Evolutionary conservation across 352 stramenopile genomes (phyloP).

Genomic region (Globisporangium radiosum): DNA sequence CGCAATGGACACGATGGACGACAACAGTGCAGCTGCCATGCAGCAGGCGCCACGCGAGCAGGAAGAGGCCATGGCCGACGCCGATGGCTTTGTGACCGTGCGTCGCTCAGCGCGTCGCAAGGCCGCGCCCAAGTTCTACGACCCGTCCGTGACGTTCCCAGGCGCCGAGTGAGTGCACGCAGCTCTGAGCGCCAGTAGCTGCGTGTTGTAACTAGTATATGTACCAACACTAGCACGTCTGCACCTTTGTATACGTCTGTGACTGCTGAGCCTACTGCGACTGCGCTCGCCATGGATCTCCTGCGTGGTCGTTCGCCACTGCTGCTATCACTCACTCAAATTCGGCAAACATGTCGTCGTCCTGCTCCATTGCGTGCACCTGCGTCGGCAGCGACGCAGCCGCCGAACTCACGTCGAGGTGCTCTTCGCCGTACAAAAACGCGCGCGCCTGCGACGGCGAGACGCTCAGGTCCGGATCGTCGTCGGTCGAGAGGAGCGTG

Average conservation of each 20-base stretch:
- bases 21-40: conserved; percentile 18
- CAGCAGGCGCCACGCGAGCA: conserved; percentile 2
- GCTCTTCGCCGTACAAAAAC: conserved; percentile 62
- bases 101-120: conserved; percentile 66
- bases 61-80: conserved; percentile 41
- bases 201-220: conserved; percentile 5
- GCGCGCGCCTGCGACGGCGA: conserved; percentile 37
- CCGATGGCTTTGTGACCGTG: conserved; percentile 71
- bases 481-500: conserved; percentile 41
- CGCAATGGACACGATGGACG: conserved; percentile 21
- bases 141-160: conserved; percentile 68
- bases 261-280: not conserved
- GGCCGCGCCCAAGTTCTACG: conserved; percentile 62
- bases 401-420: conserved; percentile 30
- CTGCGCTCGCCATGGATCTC: not conserved
- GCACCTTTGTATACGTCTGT: no score
- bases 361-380: conserved; percentile 51
- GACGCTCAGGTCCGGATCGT: conserved; percentile 52
- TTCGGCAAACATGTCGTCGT: conserved; percentile 80
- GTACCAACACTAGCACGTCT: not conserved
- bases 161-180: conserved; percentile 47
- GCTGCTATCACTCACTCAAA: conserved; percentile 40
- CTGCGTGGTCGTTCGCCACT: not conserved
- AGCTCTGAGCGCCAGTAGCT: not conserved
- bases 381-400: conserved; percentile 55